These are phyloP conservation scores for Allomyces javanicus DNA, from an alignment of 192 early-diverging fungal species.

Conservation along the genomic window DNA sequence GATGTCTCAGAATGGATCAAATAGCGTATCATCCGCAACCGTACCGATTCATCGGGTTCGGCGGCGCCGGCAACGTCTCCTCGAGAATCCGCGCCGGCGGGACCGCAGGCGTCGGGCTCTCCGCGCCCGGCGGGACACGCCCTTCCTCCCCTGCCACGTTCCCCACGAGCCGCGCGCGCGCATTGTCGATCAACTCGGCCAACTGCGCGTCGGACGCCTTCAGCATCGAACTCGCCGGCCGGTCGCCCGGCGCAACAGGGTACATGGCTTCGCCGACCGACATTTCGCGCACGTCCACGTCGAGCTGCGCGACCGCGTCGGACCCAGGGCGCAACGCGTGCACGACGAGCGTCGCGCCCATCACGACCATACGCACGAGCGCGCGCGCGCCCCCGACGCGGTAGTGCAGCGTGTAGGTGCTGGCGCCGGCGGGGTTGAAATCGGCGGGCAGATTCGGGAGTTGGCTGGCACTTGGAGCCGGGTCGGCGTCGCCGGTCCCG, in stretches of 20 bases:
- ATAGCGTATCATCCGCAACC: not conserved
- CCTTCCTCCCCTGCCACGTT: not conserved
- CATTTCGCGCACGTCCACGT: no score
- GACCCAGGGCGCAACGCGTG: not conserved
- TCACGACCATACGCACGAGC: not conserved
- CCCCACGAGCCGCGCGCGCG: not conserved
- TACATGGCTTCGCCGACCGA: not conserved
- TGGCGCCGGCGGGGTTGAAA: no score
- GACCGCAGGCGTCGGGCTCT: not conserved
- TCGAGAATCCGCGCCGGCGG: no score
- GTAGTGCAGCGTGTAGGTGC: no score
- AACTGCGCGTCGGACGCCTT: not conserved
- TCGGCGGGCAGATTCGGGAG: no score
- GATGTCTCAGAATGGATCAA: not conserved
- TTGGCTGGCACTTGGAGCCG: no score
- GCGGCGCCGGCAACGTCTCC: not conserved
- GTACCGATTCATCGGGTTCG: not conserved
- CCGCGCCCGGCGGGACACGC: not conserved
- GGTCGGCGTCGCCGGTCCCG: no score
- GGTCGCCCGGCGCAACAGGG: not conserved
- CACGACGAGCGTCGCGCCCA: not conserved
- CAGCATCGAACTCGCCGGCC: not conserved
- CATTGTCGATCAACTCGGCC: not conserved
- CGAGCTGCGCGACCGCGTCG: not conserved
- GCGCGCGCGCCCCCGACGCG: not conserved